Evolutionary conservation across 495 filamentous ascomycete genomes (phyloP).

Genomic region (Trichocladium antarcticum): DNA sequence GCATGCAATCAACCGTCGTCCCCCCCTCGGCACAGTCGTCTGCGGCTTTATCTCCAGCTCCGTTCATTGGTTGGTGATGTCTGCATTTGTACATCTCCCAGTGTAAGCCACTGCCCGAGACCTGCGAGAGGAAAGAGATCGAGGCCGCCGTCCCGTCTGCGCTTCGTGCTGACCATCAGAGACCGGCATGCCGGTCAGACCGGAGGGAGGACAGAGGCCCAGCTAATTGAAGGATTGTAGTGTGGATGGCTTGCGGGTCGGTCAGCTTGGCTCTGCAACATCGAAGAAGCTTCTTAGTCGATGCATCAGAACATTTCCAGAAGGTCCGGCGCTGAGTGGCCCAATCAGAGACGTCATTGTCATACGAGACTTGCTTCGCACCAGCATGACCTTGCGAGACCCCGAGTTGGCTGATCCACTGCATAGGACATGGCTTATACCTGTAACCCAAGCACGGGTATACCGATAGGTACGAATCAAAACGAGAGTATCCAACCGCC

Average conservation of each 20-base stretch:
- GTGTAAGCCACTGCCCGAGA: background rate
- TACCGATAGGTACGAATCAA: too few species aligned
- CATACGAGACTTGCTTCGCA: conserved; percentile 1
- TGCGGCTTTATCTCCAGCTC: background rate
- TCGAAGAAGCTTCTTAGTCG: background rate
- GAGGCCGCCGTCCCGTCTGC: background rate
- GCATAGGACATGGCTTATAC: background rate
- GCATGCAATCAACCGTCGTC: background rate
- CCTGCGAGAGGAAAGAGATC: background rate
- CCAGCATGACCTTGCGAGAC: background rate
- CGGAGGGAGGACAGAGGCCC: background rate
- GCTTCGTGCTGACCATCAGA: too few species aligned
- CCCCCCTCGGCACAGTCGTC: background rate
- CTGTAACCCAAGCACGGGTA: background rate
- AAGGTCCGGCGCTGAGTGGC: background rate
- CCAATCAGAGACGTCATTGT: conserved; percentile 9
- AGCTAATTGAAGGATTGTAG: background rate
- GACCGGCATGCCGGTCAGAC: too few species aligned
- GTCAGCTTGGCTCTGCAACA: background rate
- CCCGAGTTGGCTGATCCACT: background rate
- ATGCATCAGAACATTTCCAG: conserved; percentile 12
- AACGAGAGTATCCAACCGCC: too few species aligned
- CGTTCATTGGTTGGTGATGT: background rate
- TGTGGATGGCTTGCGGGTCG: background rate
- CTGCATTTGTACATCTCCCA: background rate